Evolutionary conservation across 2,329 filamentous ascomycete genomes (phyloP).

Genomic region (Xylariaceae sp.): DNA sequence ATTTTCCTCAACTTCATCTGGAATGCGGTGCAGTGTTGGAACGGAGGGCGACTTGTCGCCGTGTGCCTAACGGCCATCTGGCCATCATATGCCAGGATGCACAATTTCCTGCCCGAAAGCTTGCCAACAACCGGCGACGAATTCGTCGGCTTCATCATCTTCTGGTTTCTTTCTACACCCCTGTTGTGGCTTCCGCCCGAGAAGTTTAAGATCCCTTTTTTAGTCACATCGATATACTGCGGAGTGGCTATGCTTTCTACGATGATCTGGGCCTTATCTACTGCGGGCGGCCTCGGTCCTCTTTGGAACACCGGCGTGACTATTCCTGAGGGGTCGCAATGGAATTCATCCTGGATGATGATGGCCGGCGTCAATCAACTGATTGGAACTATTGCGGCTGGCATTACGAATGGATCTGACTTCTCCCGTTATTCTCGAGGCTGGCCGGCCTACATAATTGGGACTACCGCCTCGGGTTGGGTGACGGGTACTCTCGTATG

Average conservation of each 20-base stretch:
- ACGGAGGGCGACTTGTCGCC: constrained; percentile 38
- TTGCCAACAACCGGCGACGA: constrained; percentile 45
- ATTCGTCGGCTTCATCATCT: constrained; percentile 53
- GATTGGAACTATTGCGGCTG: constrained; percentile 43
- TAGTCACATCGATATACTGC: constrained; percentile 47
- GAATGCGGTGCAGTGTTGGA: constrained; percentile 50
- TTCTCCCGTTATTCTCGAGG: constrained; percentile 46
- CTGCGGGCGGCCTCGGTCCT: constrained; percentile 47
- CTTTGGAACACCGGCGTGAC: constrained; percentile 44
- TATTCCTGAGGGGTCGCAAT: constrained; percentile 40
- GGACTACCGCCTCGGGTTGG: constrained; percentile 44
- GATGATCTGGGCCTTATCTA: constrained; percentile 50
- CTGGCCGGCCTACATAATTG: constrained; percentile 41
- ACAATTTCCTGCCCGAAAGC: constrained; percentile 47
- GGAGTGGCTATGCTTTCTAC: constrained; percentile 50
- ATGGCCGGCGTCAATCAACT: constrained; percentile 49
- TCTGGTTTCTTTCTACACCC: constrained; percentile 52
- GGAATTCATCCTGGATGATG: constrained; percentile 47
- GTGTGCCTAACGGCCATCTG: constrained; percentile 49
- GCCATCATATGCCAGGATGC: constrained; percentile 47
- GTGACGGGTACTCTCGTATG: constrained; percentile 45
- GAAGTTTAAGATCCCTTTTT: constrained; percentile 51
- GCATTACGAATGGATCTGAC: constrained; percentile 42
- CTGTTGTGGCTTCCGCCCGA: constrained; percentile 54
- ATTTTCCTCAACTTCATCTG: constrained; percentile 54